Percentiles rank a stretch among this genome's conserved stretches.
phyloP scores from a whole-genome alignment of 2,329 filamentous ascomycete species.

The Thielaviopsis punctulata region DNA sequence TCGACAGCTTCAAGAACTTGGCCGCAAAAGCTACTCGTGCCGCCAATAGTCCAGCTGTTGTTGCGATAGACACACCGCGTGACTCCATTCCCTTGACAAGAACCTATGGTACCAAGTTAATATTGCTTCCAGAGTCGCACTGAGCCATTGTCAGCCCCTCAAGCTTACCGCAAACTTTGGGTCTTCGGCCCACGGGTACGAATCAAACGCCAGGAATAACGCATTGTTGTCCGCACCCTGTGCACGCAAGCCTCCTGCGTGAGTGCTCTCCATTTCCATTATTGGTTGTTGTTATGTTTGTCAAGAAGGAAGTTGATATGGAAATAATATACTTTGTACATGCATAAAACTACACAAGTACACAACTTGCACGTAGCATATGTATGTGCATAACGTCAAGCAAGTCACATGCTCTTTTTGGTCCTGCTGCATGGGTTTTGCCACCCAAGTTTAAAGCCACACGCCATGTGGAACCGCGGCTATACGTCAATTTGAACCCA shows the following conservation, averaged over 20 bases:
- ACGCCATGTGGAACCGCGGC: neutral
- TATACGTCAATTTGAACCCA: neutral
- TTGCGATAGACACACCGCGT: conserved; percentile 39
- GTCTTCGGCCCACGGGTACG: conserved; percentile 51
- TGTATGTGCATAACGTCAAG: too few relatives aligned
- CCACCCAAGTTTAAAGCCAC: neutral
- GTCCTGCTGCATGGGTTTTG: neutral
- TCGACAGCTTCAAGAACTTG: conserved; percentile 29
- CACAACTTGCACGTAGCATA: too few relatives aligned
- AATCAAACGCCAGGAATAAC: conserved; percentile 44
- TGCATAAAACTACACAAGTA: too few relatives aligned
- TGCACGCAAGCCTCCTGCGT: too few relatives aligned
- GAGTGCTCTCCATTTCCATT: neutral
- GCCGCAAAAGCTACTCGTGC: conserved; percentile 53
- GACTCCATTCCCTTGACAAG: conserved; percentile 23
- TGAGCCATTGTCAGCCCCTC: neutral
- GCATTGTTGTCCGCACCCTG: too few relatives aligned
- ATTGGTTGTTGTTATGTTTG: neutral
- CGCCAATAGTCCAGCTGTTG: conserved; percentile 7
- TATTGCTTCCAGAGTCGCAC: neutral
- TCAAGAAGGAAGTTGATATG: too few relatives aligned
- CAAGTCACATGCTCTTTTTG: neutral
- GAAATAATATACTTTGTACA: too few relatives aligned
- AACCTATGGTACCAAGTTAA: conserved; percentile 4
- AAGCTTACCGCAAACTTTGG: conserved; percentile 43